Evolutionary conservation across 2,329 filamentous ascomycete species (phyloP).

Genomic region (Exophiala mesophila): DNA sequence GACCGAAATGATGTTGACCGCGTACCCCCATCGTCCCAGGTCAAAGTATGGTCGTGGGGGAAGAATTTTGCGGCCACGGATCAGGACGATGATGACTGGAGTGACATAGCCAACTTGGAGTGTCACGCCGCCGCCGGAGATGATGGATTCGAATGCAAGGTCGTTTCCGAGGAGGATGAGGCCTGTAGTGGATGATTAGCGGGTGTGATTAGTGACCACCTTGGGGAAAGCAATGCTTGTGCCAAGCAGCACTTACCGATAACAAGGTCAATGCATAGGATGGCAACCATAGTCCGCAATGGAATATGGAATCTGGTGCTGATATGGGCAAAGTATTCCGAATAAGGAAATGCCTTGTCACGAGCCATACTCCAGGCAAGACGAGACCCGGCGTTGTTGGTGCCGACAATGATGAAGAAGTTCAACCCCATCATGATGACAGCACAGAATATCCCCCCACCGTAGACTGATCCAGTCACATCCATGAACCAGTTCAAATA

Average conservation of each 20-base stretch:
- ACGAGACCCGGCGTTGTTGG: conserved; percentile 18
- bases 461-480: conserved; percentile 36
- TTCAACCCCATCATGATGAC: conserved; percentile 21
- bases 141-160: conserved; percentile 21
- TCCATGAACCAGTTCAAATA: conserved; percentile 30
- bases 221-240: too few relatives aligned
- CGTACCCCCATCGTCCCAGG: conserved; percentile 19
- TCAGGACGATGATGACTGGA: conserved; percentile 18
- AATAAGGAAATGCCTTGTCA: conserved; percentile 58
- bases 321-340: conserved; percentile 49
- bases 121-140: conserved; percentile 19
- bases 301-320: conserved; percentile 54
- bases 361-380: conserved; percentile 39
- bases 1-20: conserved; percentile 19
- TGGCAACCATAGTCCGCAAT: conserved; percentile 32
- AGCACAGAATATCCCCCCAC: conserved; percentile 23
- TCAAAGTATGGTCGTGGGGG: conserved; percentile 18
- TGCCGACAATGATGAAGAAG: conserved; percentile 21
- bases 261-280: conserved; percentile 17
- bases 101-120: conserved; percentile 18
- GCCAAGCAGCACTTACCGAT: conserved; percentile 21
- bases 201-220: too few relatives aligned
- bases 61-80: conserved; percentile 20
- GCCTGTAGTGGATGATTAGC: conserved; percentile 3
- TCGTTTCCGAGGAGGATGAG: conserved; percentile 20